Evolutionary conservation across 306 rosid genomes (phyloP).

Genomic region (Albizia julibrissin): DNA sequence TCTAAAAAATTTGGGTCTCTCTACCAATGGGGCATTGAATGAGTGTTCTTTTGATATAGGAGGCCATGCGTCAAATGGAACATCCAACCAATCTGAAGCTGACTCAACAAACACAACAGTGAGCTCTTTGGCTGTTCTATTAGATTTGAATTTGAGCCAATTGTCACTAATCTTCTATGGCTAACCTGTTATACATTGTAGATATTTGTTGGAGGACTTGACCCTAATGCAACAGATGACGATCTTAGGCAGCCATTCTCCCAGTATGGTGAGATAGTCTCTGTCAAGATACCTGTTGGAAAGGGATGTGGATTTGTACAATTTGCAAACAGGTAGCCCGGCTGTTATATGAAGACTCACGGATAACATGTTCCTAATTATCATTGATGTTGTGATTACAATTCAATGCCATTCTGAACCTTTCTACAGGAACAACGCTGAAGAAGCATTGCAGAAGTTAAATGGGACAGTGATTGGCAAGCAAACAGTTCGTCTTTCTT

Average conservation of each 20-base stretch:
- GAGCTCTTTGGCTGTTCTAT: slow-evolving; percentile 40
- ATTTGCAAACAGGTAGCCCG: slow-evolving; percentile 76
- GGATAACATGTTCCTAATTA: slow-evolving; percentile 9
- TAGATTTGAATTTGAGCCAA: slow-evolving; percentile 13
- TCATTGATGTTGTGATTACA: slow-evolving; percentile 11
- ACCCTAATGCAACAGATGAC: slow-evolving; percentile 86
- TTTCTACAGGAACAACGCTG: slow-evolving; percentile 79
- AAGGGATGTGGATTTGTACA: slow-evolving; percentile 99
- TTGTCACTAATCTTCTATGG: slow-evolving; percentile 8
- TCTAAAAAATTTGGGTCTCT: slow-evolving; percentile 18
- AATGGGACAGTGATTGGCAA: slow-evolving; percentile 84
- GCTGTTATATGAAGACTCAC: background rate
- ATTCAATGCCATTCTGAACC: slow-evolving; percentile 28
- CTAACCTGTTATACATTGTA: slow-evolving; percentile 41
- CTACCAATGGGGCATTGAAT: slow-evolving; percentile 15
- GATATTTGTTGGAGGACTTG: slow-evolving; percentile 99
- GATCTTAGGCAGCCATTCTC: slow-evolving; percentile 94
- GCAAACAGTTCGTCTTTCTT: slow-evolving; percentile 94
- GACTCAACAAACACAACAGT: slow-evolving; percentile 95
- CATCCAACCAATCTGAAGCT: slow-evolving; percentile 69
- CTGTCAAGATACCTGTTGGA: slow-evolving; percentile 97
- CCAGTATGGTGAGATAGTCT: slow-evolving; percentile 82
- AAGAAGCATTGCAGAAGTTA: slow-evolving; percentile 90
- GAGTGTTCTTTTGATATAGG: slow-evolving; percentile 48
- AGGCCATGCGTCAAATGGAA: slow-evolving; percentile 73